Percentiles rank a stretch among this genome's conserved stretches.
phyloP scores from a whole-genome alignment of 495 filamentous ascomycete species.

The Trichoderma asperelloides region DNA sequence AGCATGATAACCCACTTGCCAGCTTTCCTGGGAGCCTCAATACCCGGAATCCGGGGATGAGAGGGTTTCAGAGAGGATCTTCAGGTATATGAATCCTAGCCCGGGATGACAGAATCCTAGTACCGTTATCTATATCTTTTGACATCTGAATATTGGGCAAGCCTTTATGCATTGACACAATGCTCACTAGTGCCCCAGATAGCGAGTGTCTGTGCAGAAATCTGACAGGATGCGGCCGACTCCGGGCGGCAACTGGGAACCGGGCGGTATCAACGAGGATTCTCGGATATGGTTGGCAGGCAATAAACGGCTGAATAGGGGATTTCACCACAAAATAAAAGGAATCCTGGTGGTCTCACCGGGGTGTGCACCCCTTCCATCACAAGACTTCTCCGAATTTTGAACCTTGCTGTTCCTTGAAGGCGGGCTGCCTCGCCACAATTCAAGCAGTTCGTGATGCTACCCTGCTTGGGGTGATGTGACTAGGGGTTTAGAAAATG shows the following conservation, averaged over 20 bases:
- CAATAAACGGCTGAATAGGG: background rate
- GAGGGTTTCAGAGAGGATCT: background rate
- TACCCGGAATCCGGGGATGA: background rate
- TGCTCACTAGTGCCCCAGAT: no score
- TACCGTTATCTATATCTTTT: background rate
- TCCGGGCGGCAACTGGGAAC: no score
- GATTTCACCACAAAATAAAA: background rate
- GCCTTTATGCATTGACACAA: no score
- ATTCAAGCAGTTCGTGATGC: background rate
- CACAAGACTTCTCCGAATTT: background rate
- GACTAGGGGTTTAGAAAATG: background rate
- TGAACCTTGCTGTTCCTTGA: background rate
- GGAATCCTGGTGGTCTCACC: background rate
- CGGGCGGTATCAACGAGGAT: background rate
- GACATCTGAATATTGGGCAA: no score
- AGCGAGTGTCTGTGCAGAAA: background rate
- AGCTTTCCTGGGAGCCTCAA: slow-evolving; percentile 5
- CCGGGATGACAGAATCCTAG: background rate
- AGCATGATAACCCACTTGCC: background rate
- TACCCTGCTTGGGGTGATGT: background rate
- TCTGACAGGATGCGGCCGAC: background rate
- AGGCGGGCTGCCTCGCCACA: background rate
- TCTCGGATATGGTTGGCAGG: background rate
- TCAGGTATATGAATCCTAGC: background rate
- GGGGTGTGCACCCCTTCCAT: background rate